Evolutionary conservation across 2,329 filamentous ascomycete species (phyloP).

Genomic region (Sporothrix euskadiensis): DNA sequence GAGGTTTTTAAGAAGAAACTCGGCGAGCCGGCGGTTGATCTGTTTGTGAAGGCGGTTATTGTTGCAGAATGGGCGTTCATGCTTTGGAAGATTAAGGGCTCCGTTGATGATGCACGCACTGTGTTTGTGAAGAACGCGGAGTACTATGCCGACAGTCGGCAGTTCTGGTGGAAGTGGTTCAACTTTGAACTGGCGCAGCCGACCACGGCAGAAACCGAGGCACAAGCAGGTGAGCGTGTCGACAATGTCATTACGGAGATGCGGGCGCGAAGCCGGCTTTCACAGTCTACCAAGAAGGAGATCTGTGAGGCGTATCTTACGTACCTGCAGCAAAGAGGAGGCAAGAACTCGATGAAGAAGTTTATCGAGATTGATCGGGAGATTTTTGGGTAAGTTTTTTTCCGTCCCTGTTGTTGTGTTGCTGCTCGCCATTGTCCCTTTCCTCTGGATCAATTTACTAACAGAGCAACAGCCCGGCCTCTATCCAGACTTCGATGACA

Average conservation of each 20-base stretch:
- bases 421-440: neutral
- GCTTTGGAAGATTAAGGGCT: constrained; percentile 84
- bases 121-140: constrained; percentile 81
- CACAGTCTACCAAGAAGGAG: constrained; percentile 67
- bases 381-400: constrained; percentile 70
- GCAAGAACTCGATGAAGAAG: constrained; percentile 80
- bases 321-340: constrained; percentile 80
- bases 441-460: constrained; percentile 16
- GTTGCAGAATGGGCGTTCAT: constrained; percentile 86
- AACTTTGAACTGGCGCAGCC: constrained; percentile 86
- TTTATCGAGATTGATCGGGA: constrained; percentile 82
- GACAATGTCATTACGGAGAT: constrained; percentile 78
- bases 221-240: constrained; percentile 69
- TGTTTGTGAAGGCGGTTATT: constrained; percentile 80
- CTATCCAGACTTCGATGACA: constrained; percentile 45
- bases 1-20: constrained; percentile 80
- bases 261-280: constrained; percentile 69
- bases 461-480: constrained; percentile 45
- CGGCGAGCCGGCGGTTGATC: constrained; percentile 68
- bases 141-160: constrained; percentile 78
- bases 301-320: constrained; percentile 76
- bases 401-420: neutral
- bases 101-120: constrained; percentile 74
- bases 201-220: constrained; percentile 63
- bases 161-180: constrained; percentile 90